phyloP scores from a whole-genome alignment of 108 stramenopile species.

The Epithemia pelagica region DNA sequence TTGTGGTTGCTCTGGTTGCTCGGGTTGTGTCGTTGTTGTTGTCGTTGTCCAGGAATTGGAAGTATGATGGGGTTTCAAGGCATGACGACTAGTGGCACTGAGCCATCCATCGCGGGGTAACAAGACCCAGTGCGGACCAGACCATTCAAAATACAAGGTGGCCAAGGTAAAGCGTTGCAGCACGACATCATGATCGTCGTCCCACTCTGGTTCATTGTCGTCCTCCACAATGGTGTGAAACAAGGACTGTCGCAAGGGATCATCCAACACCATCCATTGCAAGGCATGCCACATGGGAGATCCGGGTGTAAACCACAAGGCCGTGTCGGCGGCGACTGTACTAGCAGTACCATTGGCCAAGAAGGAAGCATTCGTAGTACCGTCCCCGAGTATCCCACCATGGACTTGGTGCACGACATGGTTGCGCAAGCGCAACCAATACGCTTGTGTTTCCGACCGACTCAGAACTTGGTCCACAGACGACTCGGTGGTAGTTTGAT shows the following conservation, averaged over 20 bases:
- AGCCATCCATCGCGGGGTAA: background rate
- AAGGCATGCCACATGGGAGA: slow-evolving; percentile 1
- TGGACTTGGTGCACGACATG: background rate
- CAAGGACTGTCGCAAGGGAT: background rate
- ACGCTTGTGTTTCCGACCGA: background rate
- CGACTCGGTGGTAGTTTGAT: background rate
- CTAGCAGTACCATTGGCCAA: no score
- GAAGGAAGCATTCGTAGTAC: slow-evolving; percentile 1
- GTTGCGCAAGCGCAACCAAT: background rate
- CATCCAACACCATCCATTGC: slow-evolving; percentile 1
- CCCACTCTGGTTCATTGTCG: background rate
- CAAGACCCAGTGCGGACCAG: background rate
- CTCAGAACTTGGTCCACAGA: background rate
- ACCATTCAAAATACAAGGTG: background rate
- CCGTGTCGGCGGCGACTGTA: background rate
- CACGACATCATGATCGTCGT: background rate
- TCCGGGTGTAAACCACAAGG: background rate
- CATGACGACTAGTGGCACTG: background rate
- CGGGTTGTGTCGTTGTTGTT: background rate
- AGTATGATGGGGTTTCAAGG: background rate
- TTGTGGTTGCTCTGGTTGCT: no score
- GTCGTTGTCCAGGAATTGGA: background rate
- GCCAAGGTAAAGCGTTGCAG: slow-evolving; percentile 2
- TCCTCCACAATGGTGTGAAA: background rate
- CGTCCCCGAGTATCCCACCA: background rate